Base-by-base conservation (phyloP, 495 filamentous ascomycete species). In the Penicillium ochrochloron region DNA sequence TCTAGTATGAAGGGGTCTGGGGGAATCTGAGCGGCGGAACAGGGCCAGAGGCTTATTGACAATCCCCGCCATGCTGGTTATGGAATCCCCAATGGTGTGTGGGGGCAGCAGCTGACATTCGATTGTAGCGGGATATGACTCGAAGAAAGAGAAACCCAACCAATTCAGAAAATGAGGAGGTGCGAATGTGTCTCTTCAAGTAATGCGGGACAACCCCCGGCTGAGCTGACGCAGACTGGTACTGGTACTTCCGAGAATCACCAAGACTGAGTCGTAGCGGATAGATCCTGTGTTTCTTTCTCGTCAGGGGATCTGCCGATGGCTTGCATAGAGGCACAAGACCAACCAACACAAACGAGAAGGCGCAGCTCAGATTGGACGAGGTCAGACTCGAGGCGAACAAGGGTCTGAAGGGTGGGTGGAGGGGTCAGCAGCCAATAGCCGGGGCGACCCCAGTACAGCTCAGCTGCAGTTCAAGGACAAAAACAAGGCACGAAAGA, bases 1-100 rank as follows among this genome's bases (percentile, higher is more conserved):
- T 42, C 78, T 70, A 50, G 78, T 60, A 59, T 82, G 76, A 10
- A 80, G 73, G 19, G 71, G 73, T 23, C 69, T 74, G 10, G 64
- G 39, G 52, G 62, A 58, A 15, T 75, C 74, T 25, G 67, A 60
- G 34, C 71, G 73, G 59, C 77, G 77, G 48, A 81, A 73, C 7
- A 75, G 64, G 25, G 67, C 65, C 63, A 81, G 69, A 25, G 77
- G 75, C 19, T 63, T 65, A 58, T 63, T 73, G 63, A 77, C 66
- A 19, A 75, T 62, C 56, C 66, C 68, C 14, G 72, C 64, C 77
- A 80, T 78, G 27, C 29, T 71, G 52, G 23, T 1, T 29, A 15
- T 56, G 14, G 31, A 12, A 12, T 54, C 12, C 12, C 34, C 46
- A 29, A 15, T 48, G 12, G 23, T 54, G 35, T 52, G 23, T 12